phyloP scores from a whole-genome alignment of 352 stramenopile genomes.

The Phytophthora pluvialis region DNA sequence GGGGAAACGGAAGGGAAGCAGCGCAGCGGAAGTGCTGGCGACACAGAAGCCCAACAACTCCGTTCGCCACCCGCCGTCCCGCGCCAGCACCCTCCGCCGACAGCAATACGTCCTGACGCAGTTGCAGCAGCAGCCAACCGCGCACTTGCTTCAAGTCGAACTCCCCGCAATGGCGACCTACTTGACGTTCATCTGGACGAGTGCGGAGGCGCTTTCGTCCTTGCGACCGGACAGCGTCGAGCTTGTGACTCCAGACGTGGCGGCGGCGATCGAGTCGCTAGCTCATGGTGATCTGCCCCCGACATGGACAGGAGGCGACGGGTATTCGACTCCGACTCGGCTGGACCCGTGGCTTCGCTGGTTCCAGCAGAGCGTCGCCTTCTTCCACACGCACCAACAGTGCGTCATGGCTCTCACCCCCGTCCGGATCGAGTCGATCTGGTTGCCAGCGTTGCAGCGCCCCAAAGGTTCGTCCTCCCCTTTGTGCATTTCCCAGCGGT shows the following conservation, averaged over 20 bases:
- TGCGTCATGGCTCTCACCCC: slow-evolving; percentile 15
- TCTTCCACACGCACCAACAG: slow-evolving; percentile 42
- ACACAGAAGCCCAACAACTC: background rate
- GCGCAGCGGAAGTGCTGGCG: background rate
- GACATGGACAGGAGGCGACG: slow-evolving; percentile 21
- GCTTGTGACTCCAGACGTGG: slow-evolving; percentile 23
- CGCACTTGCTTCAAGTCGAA: slow-evolving; percentile 52
- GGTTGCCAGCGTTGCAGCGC: slow-evolving; percentile 48
- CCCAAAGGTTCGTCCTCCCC: slow-evolving; percentile 47
- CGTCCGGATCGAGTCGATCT: slow-evolving; percentile 31
- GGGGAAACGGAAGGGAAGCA: slow-evolving; percentile 28
- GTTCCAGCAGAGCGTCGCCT: slow-evolving; percentile 38
- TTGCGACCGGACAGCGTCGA: slow-evolving; percentile 30
- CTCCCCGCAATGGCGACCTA: slow-evolving; percentile 60
- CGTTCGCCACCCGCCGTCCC: slow-evolving; percentile 5
- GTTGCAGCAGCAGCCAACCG: slow-evolving; percentile 35
- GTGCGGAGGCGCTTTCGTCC: slow-evolving; percentile 43
- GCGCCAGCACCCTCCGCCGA: slow-evolving; percentile 9
- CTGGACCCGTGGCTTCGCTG: slow-evolving; percentile 38
- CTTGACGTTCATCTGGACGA: slow-evolving; percentile 48
- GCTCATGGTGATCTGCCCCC: slow-evolving; percentile 19
- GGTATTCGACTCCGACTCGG: slow-evolving; percentile 32
- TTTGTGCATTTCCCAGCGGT: no score
- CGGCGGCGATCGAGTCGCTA: slow-evolving; percentile 26
- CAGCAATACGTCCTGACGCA: slow-evolving; percentile 26